These are phyloP conservation scores for Zarea fungicola DNA, from an alignment of 2,329 filamentous ascomycete species.

Conservation along the genomic window DNA sequence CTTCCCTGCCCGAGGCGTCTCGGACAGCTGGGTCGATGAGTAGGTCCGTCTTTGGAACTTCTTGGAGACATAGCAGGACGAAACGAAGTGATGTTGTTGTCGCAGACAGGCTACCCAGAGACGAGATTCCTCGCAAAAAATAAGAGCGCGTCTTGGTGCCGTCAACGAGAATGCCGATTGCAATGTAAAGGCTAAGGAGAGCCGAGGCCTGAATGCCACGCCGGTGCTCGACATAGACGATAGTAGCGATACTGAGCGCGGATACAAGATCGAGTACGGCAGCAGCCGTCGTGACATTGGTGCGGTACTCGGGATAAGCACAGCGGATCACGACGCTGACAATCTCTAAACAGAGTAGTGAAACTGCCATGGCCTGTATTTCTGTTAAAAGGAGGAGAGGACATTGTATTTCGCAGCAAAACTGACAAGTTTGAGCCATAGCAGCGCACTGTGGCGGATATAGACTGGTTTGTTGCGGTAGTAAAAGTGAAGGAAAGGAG, in stretches of 20 bases:
- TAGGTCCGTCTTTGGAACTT: background rate
- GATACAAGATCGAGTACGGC: background rate
- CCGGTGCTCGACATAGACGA: background rate
- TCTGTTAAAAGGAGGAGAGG: background rate
- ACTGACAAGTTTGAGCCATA: background rate
- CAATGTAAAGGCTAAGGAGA: background rate
- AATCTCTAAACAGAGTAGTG: background rate
- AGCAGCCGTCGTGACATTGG: background rate
- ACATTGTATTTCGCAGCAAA: background rate
- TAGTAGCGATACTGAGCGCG: background rate
- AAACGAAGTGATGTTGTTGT: background rate
- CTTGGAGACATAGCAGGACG: background rate
- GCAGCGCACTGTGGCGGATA: background rate
- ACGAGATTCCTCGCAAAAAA: background rate
- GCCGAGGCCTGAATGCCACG: background rate
- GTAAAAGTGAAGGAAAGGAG: background rate
- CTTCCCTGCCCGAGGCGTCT: background rate
- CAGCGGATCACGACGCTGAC: background rate
- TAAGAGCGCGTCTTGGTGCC: background rate
- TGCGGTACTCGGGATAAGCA: background rate
- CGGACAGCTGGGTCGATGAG: background rate
- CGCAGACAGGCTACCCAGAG: background rate
- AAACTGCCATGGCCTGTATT: background rate
- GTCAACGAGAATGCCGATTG: background rate
- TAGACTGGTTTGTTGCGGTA: background rate